Evolutionary conservation across 371 early-diverging fungal species (phyloP).

Genomic region (Apophysomyces sp.): DNA sequence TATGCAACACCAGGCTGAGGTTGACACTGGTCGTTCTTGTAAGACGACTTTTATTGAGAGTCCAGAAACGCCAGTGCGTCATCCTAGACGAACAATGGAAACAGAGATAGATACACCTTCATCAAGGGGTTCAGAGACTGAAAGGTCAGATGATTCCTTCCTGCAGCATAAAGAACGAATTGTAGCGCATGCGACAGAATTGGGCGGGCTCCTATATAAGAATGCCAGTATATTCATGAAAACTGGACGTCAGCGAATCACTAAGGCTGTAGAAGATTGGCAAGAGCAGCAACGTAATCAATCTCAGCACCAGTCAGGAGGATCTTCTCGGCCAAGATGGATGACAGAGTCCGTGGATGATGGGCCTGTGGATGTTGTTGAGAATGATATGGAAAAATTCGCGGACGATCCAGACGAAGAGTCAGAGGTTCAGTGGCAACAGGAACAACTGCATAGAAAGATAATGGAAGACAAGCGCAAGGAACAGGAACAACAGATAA

Average conservation of each 20-base stretch:
- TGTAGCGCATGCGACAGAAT: conserved; percentile 65
- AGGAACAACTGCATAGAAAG: not conserved
- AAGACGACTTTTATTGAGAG: not conserved
- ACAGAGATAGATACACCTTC: not conserved
- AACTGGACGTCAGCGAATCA: conserved; percentile 66
- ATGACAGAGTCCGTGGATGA: conserved; percentile 40
- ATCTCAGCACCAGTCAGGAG: conserved; percentile 35
- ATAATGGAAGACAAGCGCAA: not conserved
- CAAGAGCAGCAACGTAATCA: conserved; percentile 51
- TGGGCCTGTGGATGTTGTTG: conserved; percentile 22
- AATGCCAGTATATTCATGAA: conserved; percentile 73
- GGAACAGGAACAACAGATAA: conserved; percentile 9
- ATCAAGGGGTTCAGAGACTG: conserved; percentile 8
- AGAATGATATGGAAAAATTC: conserved; percentile 21
- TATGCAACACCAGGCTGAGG: conserved; percentile 8
- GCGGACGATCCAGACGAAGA: conserved; percentile 8
- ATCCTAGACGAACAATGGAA: not conserved
- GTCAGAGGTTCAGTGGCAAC: not conserved
- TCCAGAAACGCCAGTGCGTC: not conserved
- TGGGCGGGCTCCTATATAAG: conserved; percentile 69
- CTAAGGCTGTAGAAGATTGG: conserved; percentile 66
- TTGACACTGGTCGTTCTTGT: not conserved
- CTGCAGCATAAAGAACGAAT: conserved; percentile 63
- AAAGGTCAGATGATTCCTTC: conserved; percentile 13
- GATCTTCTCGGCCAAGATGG: conserved; percentile 30